Evolutionary conservation across 2,329 filamentous ascomycete genomes (phyloP).

Genomic region (Corynespora cassiicola): DNA sequence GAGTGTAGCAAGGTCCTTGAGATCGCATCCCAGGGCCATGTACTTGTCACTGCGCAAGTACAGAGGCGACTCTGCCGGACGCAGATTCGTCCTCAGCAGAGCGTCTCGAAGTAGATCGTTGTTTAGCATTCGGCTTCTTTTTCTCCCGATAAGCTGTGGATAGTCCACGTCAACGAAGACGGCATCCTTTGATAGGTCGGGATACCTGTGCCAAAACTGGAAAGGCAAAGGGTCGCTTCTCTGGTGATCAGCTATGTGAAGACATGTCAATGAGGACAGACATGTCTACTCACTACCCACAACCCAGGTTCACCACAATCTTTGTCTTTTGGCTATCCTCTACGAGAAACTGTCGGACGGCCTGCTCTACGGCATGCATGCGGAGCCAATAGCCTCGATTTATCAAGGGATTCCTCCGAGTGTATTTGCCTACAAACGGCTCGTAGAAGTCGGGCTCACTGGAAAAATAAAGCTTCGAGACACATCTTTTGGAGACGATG

Average conservation of each 20-base stretch:
- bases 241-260: slow-evolving; percentile 18
- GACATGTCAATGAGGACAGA: not conserved
- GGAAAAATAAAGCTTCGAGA: slow-evolving; percentile 85
- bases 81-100: slow-evolving; percentile 33
- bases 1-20: slow-evolving; percentile 71
- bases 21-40: slow-evolving; percentile 80
- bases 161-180: slow-evolving; percentile 89
- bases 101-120: slow-evolving; percentile 53
- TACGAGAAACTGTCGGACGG: slow-evolving; percentile 76
- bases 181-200: slow-evolving; percentile 62
- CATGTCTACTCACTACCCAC: slow-evolving; percentile 76
- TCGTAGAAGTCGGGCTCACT: slow-evolving; percentile 83
- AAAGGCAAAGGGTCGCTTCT: slow-evolving; percentile 85
- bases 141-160: slow-evolving; percentile 77
- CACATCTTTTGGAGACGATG: slow-evolving; percentile 90
- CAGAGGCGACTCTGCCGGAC: slow-evolving; percentile 33
- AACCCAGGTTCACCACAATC: slow-evolving; percentile 83
- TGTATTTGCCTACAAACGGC: slow-evolving; percentile 84
- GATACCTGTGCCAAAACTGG: slow-evolving; percentile 75
- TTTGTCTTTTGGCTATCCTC: slow-evolving; percentile 64
- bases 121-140: slow-evolving; percentile 70
- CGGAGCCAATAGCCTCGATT: slow-evolving; percentile 90
- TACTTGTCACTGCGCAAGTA: slow-evolving; percentile 68
- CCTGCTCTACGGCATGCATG: slow-evolving; percentile 79
- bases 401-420: slow-evolving; percentile 84